Evolutionary conservation across 225 moss, liverwort and hornwort species (phyloP), one percentile per base, ranked within the genome.

Genomic region (Polytrichum commune): DNA sequence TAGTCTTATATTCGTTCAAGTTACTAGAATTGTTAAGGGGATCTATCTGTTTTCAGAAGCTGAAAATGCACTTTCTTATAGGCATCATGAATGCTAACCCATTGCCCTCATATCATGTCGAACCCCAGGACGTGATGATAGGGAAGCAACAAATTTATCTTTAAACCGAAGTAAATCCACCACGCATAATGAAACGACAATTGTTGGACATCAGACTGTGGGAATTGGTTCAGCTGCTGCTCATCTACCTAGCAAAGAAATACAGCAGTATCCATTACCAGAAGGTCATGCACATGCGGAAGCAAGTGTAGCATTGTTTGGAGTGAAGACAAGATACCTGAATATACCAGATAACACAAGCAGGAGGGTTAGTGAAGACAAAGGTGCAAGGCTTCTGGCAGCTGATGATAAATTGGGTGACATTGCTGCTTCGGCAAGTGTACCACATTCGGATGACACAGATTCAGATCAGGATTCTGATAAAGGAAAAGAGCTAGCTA

Each of bases 271-370:
- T 29, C 68, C 54, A 29, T n/a, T 33, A 27, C 78, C 53, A 75
- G 74, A 64, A 32, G 76, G 69, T 35, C 46, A 72, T 29, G 28
- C 30, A 66, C 81, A 70, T 66, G n/a, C 69, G 20, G 78, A 78
- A 53, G 23, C 71, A 64, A 67, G 66, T 38, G 83, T 73, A 67
- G 35, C 83, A 65, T 74, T 83, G 76, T 86, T 83, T 69, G 86
- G 86, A 60, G 86, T 86, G 13, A 81, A 73, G 74, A 86, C 86
- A 68, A 83, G 80, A 54, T 74, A 63, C 54, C 53, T 86, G 60
- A 71, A 78, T 73, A 71, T 78, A 24, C 72, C 80, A 56, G 75
- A 82, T 25, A 30, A 68, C 57, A 56, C 66, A 28, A 69, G 84
- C 53, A 82, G 84, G 62, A 65, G 82, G 79, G 79, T 67, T 69